Evolutionary conservation across 805 yeast species (phyloP).

Genomic region (Candida berthetii): DNA sequence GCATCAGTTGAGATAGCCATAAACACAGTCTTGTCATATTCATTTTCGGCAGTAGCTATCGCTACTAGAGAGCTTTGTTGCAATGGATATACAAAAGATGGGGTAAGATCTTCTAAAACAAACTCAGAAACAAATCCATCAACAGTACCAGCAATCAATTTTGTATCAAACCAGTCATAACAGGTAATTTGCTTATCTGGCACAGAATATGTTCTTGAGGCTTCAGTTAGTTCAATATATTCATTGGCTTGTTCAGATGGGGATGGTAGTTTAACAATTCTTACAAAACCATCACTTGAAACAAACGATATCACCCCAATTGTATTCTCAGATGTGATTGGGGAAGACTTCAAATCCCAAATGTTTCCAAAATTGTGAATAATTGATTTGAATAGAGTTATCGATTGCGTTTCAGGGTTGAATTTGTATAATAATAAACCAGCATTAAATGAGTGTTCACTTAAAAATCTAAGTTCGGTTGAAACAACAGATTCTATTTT

Average conservation of each 20-base stretch:
- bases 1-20: slow-evolving; percentile 38
- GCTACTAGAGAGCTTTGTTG: slow-evolving; percentile 31
- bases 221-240: slow-evolving; percentile 12
- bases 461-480: slow-evolving; percentile 19
- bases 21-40: slow-evolving; percentile 25
- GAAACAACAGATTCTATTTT: slow-evolving; percentile 21
- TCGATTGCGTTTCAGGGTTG: slow-evolving; percentile 19
- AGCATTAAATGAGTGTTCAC: slow-evolving; percentile 24
- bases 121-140: slow-evolving; percentile 60
- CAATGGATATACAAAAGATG: slow-evolving; percentile 31
- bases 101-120: slow-evolving; percentile 24
- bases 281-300: slow-evolving; percentile 53
- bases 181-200: slow-evolving; percentile 32
- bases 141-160: slow-evolving; percentile 48
- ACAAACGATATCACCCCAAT: slow-evolving; percentile 44
- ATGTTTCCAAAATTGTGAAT: slow-evolving; percentile 40
- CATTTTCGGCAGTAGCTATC: slow-evolving; percentile 27
- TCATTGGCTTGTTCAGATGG: slow-evolving; percentile 4
- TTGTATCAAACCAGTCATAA: slow-evolving; percentile 38
- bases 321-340: slow-evolving; percentile 25
- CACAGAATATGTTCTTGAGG: slow-evolving; percentile 21
- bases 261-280: slow-evolving; percentile 33
- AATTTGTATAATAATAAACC: slow-evolving; percentile 41
- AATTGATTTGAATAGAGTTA: slow-evolving; percentile 25
- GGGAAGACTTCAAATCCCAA: slow-evolving; percentile 32